Base-by-base conservation (phyloP, 2,329 filamentous ascomycete genomes). In the Fusarium setosum region DNA sequence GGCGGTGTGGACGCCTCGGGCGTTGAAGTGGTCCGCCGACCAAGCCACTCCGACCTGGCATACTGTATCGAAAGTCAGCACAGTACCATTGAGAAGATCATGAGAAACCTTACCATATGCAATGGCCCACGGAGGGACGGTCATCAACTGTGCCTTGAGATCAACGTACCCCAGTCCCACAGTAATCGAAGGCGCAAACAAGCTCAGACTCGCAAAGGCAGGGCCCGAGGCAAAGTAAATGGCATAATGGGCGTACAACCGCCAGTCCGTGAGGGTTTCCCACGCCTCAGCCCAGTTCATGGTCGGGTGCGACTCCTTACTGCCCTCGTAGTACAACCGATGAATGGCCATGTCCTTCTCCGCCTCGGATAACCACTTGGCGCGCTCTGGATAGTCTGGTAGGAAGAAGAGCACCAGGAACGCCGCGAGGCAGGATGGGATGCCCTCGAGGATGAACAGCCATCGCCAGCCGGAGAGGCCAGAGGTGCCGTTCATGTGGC, bases 381-480 rank as follows among this genome's bases (percentile, higher is more conserved):
- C 87, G 0, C 84, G 87, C 65, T 91, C 88, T 0, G 90, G 90
- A 23, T 85, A 87, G 72, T 93, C 88, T 5, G 91, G 88, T 11
- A 94, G 79, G 75, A 90, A 84, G 84, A 89, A 90, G 76, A 88
- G 90, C 15, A 86, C 88, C 2, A 83, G 74, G 17, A 91, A 71
- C 5, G 89, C 90, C 10, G 75, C 91, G 1, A 92, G 12, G 7
- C 91, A 82, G 0, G 90, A 92, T 0, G 85, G 84, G 8, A 92
- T 80, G 6, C 90, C 90, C 76, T 90, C 87, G 32, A 90, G 78
- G 59, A 89, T 83, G 67, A 87, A 87, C 26, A 87, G 82, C 86
- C 82, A 94, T 23, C 90, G 82, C 92, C 91, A 94, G 10, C 88
- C 91, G 4, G 84, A 81, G 20, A 89, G 81, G 3, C 90, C 90